These are phyloP conservation scores for Trichophyton schoenleinii DNA, from an alignment of 2,329 filamentous ascomycete species.

Conservation along the genomic window DNA sequence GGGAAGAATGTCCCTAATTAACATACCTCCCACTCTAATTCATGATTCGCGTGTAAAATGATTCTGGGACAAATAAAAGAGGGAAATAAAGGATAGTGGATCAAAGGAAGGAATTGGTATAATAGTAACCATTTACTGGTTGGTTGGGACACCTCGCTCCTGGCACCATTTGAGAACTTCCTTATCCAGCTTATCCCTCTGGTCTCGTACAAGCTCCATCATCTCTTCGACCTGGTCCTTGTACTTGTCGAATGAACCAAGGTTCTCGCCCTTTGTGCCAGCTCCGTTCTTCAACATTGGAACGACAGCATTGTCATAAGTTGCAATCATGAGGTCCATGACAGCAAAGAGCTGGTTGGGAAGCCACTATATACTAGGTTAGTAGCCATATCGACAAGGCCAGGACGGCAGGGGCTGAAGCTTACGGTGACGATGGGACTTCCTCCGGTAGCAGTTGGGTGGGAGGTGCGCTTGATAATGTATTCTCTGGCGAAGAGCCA, in stretches of 20 bases:
- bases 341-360: constrained; percentile 38
- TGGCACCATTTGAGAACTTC: constrained; percentile 37
- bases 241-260: constrained; percentile 17
- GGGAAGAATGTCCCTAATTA: background rate
- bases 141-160: constrained; percentile 27
- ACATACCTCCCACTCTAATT: background rate
- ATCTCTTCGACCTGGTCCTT: constrained; percentile 21
- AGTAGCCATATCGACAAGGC: background rate
- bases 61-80: background rate
- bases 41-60: background rate
- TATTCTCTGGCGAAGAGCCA: constrained; percentile 40
- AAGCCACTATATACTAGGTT: constrained; percentile 32
- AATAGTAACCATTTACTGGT: background rate
- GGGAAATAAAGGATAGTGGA: background rate
- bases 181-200: constrained; percentile 27
- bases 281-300: constrained; percentile 20
- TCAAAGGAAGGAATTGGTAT: background rate
- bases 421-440: constrained; percentile 38
- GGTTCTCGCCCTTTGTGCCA: constrained; percentile 14
- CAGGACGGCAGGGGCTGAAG: background rate
- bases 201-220: constrained; percentile 24
- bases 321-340: constrained; percentile 33
- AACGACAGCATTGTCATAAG: constrained; percentile 30
- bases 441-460: constrained; percentile 38
- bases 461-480: constrained; percentile 34